phyloP scores from a whole-genome alignment of 306 rosid species.

The Crotalaria pallida region DNA sequence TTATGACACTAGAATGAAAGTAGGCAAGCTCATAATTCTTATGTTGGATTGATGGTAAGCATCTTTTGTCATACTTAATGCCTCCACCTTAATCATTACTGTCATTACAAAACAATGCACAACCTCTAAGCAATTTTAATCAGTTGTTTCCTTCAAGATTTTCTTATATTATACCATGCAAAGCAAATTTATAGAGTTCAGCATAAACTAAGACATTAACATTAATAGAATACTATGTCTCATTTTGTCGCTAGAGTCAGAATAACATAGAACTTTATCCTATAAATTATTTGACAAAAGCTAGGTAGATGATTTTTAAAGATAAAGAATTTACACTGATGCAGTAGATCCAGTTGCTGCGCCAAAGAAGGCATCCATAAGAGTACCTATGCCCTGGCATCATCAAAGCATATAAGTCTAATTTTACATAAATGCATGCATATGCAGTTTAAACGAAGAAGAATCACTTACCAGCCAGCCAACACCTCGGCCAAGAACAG shows the following conservation, averaged over 20 bases:
- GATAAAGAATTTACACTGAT: conserved; percentile 57
- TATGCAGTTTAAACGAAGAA: not conserved
- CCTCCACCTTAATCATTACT: not conserved
- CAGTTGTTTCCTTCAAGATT: not conserved
- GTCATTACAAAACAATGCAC: not conserved
- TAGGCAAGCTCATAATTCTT: not conserved
- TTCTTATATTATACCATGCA: not conserved
- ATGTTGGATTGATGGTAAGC: not conserved
- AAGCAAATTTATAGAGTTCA: not conserved
- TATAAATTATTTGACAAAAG: not conserved
- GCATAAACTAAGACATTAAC: not conserved
- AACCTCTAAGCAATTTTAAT: not conserved
- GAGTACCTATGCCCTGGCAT: conserved; percentile 70
- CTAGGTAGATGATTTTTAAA: not conserved
- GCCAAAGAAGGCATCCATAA: conserved; percentile 71
- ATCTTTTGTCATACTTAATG: not conserved
- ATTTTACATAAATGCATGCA: not conserved
- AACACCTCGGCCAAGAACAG: conserved; percentile 76
- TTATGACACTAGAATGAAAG: not conserved
- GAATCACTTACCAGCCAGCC: conserved; percentile 79
- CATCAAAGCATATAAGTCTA: not conserved
- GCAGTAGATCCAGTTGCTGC: conserved; percentile 67
- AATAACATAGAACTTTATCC: not conserved
- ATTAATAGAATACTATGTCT: not conserved
- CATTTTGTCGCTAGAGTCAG: not conserved